Base-by-base conservation (phyloP, 1,139 yeast species). In the Arxiozyma slooffiae region DNA sequence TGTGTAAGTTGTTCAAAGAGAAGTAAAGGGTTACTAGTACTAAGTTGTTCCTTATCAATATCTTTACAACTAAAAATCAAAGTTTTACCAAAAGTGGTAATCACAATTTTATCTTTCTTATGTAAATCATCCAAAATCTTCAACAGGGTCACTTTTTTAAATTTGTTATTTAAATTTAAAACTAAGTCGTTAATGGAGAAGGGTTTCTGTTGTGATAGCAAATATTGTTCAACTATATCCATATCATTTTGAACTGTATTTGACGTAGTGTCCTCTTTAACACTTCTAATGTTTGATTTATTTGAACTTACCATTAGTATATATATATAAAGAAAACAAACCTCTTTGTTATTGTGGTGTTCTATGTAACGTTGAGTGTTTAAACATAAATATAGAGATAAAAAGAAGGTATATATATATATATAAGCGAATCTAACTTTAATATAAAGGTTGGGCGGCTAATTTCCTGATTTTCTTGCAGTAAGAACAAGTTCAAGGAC, bases 201-300 rank as follows among this genome's bases (percentile, higher is more conserved):
- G 9, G 75, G 77, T 50, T 71, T 64, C 57, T 71, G 73, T 57
- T 68, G 74, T 7, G 63, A 59, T 41, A 57, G 61, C 59, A 74
- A 58, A 53, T 72, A 72, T 7, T 57, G 51, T 47, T 58, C 59
- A 21, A 61, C 60, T 20, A 53, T 42, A 26, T 47, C 48, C 47
- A 55, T 58, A 23, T 45, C 56, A 16, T 40, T 11, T 23, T 42
- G 45, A 11, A 11, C n/a, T 6, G 2, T 30, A 30, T 30, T 30
- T 20, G 37, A 23, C 3, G 17, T 41, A n/a, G 21, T 41, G 18
- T 16, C 23, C 6, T 18, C 38, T 41, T 30, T 41, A 14, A 14
- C 20, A 8, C 17, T 21, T 22, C 11, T 40, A 4, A 4, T 41
- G 7, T 41, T 20, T 16, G 17, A 26, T 24, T 23, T 23, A 17